These are phyloP conservation scores for Telopea speciosissima DNA, from an alignment of 177 flowering plant species.

Conservation along the genomic window DNA sequence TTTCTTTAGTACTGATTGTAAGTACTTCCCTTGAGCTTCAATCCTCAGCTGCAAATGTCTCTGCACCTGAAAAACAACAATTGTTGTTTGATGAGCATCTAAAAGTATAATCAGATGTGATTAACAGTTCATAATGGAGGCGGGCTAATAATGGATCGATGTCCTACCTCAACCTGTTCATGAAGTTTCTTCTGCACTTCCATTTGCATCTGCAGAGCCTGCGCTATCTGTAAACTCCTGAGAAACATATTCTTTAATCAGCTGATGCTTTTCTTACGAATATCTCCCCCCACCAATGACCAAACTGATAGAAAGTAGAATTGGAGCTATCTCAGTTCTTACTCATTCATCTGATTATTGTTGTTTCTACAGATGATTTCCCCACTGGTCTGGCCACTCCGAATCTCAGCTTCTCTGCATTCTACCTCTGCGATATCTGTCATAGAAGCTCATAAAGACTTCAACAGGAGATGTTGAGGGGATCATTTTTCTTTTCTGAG, in stretches of 20 bases:
- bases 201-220: conserved; percentile 77
- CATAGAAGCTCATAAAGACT: conserved; percentile 2
- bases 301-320: conserved; percentile 6
- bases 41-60: conserved; percentile 88
- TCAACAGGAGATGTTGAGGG: conserved; percentile 6
- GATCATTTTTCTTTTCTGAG: neutral
- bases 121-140: neutral
- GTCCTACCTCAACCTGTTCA: conserved; percentile 75
- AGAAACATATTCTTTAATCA: conserved; percentile 19
- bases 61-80: conserved; percentile 55
- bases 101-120: neutral
- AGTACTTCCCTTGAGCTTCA: conserved; percentile 90
- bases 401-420: conserved; percentile 28
- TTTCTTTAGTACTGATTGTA: conserved; percentile 71
- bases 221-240: conserved; percentile 58
- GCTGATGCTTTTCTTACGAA: neutral
- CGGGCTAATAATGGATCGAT: neutral
- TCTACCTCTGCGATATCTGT: conserved; percentile 27
- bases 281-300: neutral
- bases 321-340: conserved; percentile 13
- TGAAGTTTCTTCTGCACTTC: conserved; percentile 83
- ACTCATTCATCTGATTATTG: conserved; percentile 44
- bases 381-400: conserved; percentile 17
- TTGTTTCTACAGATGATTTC: conserved; percentile 27
- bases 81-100: neutral